Conservation (phyloP, 2,329 filamentous ascomycete species). For the Arachnomyces sp. region DNA sequence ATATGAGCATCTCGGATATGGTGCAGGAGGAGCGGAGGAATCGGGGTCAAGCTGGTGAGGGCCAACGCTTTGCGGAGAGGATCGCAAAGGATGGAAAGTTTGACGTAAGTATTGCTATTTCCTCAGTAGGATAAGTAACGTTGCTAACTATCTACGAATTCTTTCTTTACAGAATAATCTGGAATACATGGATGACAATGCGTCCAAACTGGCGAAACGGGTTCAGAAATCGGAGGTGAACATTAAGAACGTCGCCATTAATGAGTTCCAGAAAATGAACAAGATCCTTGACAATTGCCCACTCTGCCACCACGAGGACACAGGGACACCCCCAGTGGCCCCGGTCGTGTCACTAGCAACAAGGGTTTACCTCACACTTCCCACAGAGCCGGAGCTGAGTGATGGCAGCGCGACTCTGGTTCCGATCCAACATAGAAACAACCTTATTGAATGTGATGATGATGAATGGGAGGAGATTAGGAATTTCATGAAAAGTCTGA, state of each 20-base stretch:
- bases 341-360: slow-evolving; percentile 82
- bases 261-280: slow-evolving; percentile 84
- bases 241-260: slow-evolving; percentile 78
- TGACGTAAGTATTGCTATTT: slow-evolving; percentile 44
- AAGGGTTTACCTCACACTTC: slow-evolving; percentile 76
- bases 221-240: slow-evolving; percentile 83
- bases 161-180: slow-evolving; percentile 62
- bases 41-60: slow-evolving; percentile 68
- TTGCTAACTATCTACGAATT: slow-evolving; percentile 12
- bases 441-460: slow-evolving; percentile 95
- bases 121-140: slow-evolving; percentile 1
- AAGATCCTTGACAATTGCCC: slow-evolving; percentile 79
- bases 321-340: slow-evolving; percentile 66
- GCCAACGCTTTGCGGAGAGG: slow-evolving; percentile 74
- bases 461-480: slow-evolving; percentile 99
- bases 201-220: slow-evolving; percentile 74
- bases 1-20: slow-evolving; percentile 97
- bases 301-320: slow-evolving; percentile 87
- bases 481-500: slow-evolving; percentile 97
- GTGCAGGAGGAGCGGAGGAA: slow-evolving; percentile 87
- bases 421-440: slow-evolving; percentile 76
- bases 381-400: slow-evolving; percentile 80
- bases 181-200: slow-evolving; percentile 97
- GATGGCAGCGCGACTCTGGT: slow-evolving; percentile 81
- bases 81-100: slow-evolving; percentile 92